Percentiles rank a stretch among this genome's conserved stretches.
Conservation (phyloP, 1,284 basidiomycete genomes). For the Ustilago trichophora region DNA sequence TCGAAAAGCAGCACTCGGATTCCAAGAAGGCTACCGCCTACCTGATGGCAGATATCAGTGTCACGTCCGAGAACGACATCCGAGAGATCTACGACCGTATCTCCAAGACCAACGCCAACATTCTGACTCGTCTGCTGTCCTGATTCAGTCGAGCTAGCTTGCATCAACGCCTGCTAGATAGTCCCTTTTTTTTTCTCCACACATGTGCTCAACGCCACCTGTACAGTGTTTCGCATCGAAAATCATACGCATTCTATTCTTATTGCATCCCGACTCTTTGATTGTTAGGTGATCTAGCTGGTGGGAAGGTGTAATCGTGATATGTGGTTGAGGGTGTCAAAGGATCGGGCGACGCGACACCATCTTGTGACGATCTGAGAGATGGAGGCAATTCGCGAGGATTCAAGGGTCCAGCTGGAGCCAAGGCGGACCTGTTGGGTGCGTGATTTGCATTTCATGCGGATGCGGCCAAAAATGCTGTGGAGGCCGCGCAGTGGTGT, state of each 20-base stretch:
- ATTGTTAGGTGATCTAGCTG: too few species aligned
- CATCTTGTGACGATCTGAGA: too few species aligned
- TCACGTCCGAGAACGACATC: slow-evolving; percentile 82
- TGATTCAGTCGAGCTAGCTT: background rate
- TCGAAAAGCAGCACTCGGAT: slow-evolving; percentile 98
- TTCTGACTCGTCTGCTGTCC: slow-evolving; percentile 54
- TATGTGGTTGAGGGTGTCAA: too few species aligned
- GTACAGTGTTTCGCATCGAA: background rate
- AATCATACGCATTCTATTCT: too few species aligned
- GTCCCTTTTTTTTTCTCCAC: background rate
- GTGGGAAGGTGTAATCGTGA: too few species aligned
- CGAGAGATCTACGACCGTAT: slow-evolving; percentile 84
- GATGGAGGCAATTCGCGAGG: too few species aligned
- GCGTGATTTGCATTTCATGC: background rate
- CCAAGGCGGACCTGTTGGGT: too few species aligned
- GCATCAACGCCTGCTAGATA: too few species aligned
- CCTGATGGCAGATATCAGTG: slow-evolving; percentile 92
- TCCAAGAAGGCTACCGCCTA: slow-evolving; percentile 94
- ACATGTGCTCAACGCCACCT: too few species aligned
- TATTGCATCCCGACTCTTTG: too few species aligned
- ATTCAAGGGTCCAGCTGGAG: slow-evolving; percentile 12
- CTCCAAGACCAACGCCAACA: slow-evolving; percentile 72
- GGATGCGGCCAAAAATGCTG: slow-evolving; percentile 2
- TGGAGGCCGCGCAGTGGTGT: slow-evolving; percentile 10
- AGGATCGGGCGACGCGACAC: too few species aligned